A percentile compares a stretch with the other conserved stretches of the same genome.
These are phyloP conservation scores for Monilinia fructigena DNA, from an alignment of 2,329 filamentous ascomycete species.

Conservation along the genomic window DNA sequence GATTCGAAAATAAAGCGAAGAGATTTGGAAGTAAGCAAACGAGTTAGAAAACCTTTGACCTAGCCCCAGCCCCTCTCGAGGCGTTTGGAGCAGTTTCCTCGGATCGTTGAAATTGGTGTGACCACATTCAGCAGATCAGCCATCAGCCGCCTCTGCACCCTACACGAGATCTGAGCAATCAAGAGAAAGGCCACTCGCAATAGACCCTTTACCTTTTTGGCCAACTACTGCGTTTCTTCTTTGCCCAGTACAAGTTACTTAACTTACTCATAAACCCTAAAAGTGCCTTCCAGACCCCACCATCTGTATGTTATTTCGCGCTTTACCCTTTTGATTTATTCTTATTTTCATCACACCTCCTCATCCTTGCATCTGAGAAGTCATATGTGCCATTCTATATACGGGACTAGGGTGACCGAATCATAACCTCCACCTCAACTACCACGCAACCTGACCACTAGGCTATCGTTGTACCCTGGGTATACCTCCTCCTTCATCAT, in stretches of 20 bases:
- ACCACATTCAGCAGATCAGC: conserved; percentile 32
- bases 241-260: conserved; percentile 10
- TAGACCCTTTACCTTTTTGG: conserved; percentile 24
- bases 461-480: conserved; percentile 15
- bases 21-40: neutral
- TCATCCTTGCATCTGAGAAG: conserved; percentile 33
- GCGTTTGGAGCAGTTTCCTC: conserved; percentile 23
- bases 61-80: conserved; percentile 25
- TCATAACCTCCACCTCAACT: conserved; percentile 17
- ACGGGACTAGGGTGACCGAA: conserved; percentile 9
- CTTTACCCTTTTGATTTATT: conserved; percentile 27
- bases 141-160: conserved; percentile 31
- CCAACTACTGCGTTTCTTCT: conserved; percentile 21
- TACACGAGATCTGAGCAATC: conserved; percentile 29
- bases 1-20: neutral
- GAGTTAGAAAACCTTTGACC: conserved; percentile 6
- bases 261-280: conserved; percentile 17
- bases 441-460: conserved; percentile 28
- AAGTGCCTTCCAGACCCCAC: conserved; percentile 22
- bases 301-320: conserved; percentile 25
- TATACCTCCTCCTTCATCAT: conserved; percentile 10
- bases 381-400: conserved; percentile 31
- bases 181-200: conserved; percentile 18
- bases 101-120: conserved; percentile 31
- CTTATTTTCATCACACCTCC: conserved; percentile 28